Evolutionary conservation across 2,329 filamentous ascomycete genomes (phyloP).

Genomic region (Arachnomyces sp.): DNA sequence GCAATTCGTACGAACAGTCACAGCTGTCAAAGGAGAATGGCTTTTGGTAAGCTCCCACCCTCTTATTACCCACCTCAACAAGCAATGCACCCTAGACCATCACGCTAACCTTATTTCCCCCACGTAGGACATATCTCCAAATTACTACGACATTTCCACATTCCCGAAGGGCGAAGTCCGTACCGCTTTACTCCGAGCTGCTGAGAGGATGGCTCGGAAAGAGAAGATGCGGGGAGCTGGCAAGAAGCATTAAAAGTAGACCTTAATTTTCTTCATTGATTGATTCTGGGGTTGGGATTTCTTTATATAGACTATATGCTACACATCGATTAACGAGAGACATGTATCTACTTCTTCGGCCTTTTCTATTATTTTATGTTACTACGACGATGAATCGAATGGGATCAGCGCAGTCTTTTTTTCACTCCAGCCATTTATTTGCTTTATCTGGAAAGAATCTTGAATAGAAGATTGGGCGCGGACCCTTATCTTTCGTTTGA

Average conservation of each 20-base stretch:
- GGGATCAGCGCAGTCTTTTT: too few species aligned
- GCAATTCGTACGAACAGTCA: constrained; percentile 95
- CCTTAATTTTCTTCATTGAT: too few species aligned
- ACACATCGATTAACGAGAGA: too few species aligned
- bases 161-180: constrained; percentile 84
- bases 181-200: constrained; percentile 49
- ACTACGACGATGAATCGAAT: too few species aligned
- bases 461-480: neutral
- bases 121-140: constrained; percentile 92
- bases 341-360: too few species aligned
- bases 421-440: neutral
- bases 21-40: constrained; percentile 88
- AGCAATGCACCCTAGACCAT: neutral
- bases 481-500: neutral
- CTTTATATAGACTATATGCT: constrained; percentile 9
- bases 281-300: constrained; percentile 3
- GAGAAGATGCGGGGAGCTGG: constrained; percentile 39
- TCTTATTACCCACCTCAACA: neutral
- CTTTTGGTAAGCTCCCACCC: constrained; percentile 58
- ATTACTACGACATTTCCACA: constrained; percentile 76
- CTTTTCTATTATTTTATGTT: too few species aligned
- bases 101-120: constrained; percentile 23
- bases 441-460: too few species aligned
- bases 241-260: constrained; percentile 23
- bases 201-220: constrained; percentile 48